A percentile compares a stretch with the other conserved stretches of the same genome.
These are phyloP conservation scores for Oropetium thomaeum DNA, from an alignment of 176 grass and related monocot genomes.

Conservation along the genomic window DNA sequence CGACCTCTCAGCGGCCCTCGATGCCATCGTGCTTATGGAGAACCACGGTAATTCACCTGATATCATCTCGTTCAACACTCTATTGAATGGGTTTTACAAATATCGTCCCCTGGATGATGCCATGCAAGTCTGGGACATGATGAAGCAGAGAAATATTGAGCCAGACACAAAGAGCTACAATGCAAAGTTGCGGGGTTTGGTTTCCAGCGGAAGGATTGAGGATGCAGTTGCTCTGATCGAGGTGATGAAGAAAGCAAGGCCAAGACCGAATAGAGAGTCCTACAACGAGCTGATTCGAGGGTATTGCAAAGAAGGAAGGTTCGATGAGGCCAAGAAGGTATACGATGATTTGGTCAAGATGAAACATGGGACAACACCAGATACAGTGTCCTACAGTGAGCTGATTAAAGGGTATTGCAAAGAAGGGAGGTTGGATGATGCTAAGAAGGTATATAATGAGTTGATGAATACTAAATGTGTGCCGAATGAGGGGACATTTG, in stretches of 20 bases:
- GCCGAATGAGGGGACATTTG: constrained; percentile 50
- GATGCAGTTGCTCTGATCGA: constrained; percentile 48
- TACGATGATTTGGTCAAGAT: constrained; percentile 48
- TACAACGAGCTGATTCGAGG: constrained; percentile 64
- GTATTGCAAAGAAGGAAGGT: constrained; percentile 44
- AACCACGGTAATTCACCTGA: constrained; percentile 26
- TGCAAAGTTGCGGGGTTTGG: constrained; percentile 51
- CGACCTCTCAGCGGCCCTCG: constrained; percentile 47
- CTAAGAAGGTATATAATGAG: constrained; percentile 48
- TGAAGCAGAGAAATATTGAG: constrained; percentile 51
- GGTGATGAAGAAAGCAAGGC: constrained; percentile 42
- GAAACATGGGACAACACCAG: constrained; percentile 43
- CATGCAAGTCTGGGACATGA: constrained; percentile 49
- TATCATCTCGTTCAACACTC: constrained; percentile 42
- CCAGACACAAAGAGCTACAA: constrained; percentile 47
- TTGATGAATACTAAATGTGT: constrained; percentile 43
- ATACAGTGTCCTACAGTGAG: constrained; percentile 50
- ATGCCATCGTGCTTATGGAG: constrained; percentile 48
- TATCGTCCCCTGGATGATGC: constrained; percentile 15
- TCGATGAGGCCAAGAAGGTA: constrained; percentile 48
- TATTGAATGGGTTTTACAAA: constrained; percentile 49
- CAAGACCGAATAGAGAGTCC: constrained; percentile 47
- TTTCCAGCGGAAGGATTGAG: constrained; percentile 21
- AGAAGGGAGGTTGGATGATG: constrained; percentile 48
- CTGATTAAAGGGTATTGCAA: constrained; percentile 45